Conservation (phyloP, 2,329 filamentous ascomycete genomes). For the Paecilomyces sp. region DNA sequence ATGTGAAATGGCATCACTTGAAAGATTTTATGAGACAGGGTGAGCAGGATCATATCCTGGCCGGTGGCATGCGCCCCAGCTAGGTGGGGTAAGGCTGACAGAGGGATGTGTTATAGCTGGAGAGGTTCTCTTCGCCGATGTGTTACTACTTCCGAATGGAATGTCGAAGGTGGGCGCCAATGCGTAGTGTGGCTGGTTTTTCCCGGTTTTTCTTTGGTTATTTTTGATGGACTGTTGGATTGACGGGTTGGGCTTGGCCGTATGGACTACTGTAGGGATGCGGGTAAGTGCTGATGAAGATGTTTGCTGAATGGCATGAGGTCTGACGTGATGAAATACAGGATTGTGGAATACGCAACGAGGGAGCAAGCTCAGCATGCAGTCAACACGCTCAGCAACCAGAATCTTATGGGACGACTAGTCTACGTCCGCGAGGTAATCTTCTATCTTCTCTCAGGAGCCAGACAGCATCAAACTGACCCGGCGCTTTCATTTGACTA, state of each 20-base stretch:
- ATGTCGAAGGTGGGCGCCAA: constrained; percentile 99
- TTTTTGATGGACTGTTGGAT: constrained; percentile 88
- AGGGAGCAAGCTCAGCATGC: constrained; percentile 98
- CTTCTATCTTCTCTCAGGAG: background rate
- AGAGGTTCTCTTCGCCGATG: constrained; percentile 99
- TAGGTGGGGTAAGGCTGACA: constrained; percentile 19
- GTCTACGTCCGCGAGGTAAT: constrained; percentile 95
- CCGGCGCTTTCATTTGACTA: background rate
- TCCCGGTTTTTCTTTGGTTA: constrained; percentile 52
- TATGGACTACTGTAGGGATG: constrained; percentile 92
- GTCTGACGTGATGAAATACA: constrained; percentile 27
- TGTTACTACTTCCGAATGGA: constrained; percentile 99
- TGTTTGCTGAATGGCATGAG: background rate
- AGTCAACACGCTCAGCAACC: constrained; percentile 96
- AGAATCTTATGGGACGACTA: constrained; percentile 95
- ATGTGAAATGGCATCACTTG: constrained; percentile 99
- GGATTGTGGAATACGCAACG: constrained; percentile 99
- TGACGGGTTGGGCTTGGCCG: constrained; percentile 96
- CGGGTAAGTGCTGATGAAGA: constrained; percentile 66
- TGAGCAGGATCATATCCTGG: constrained; percentile 45
- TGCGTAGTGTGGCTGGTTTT: constrained; percentile 73
- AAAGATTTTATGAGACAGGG: constrained; percentile 99
- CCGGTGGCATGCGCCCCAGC: constrained; percentile 10
- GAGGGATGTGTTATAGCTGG: constrained; percentile 59
- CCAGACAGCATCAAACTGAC: background rate